These are phyloP conservation scores for Nitzschia putrida DNA, from an alignment of 108 stramenopile species.

Conservation along the genomic window DNA sequence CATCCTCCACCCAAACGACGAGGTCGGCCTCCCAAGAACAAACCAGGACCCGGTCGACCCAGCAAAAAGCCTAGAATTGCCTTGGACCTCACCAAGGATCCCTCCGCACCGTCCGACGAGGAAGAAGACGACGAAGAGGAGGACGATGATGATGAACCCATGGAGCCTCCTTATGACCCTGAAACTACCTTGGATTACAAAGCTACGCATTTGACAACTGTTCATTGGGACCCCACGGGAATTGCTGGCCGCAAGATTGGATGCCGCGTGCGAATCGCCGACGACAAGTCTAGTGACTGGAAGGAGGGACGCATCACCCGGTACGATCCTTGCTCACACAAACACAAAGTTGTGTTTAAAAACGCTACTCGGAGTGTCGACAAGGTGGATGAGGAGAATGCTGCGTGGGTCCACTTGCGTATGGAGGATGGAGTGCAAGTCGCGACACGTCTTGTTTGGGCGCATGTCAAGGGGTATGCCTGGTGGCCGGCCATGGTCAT, in stretches of 20 bases:
- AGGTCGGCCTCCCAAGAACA: constrained; percentile 22
- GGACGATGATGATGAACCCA: constrained; percentile 32
- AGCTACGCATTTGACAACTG: constrained; percentile 36
- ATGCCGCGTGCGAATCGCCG: constrained; percentile 46
- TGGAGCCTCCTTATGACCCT: constrained; percentile 44
- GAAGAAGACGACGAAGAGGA: constrained; percentile 28
- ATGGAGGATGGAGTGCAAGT: constrained; percentile 53
- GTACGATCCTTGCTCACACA: constrained; percentile 65
- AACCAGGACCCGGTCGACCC: neutral
- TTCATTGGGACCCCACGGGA: constrained; percentile 63
- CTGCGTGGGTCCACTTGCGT: constrained; percentile 49
- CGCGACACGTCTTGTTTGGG: constrained; percentile 63
- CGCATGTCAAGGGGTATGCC: constrained; percentile 72
- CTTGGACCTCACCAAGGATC: constrained; percentile 30
- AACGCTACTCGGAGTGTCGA: constrained; percentile 24
- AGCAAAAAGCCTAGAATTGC: constrained; percentile 28
- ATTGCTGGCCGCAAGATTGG: constrained; percentile 49
- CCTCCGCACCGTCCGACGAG: neutral
- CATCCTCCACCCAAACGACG: constrained; percentile 30
- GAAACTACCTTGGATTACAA: constrained; percentile 42
- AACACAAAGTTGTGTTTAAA: constrained; percentile 58
- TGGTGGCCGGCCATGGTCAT: constrained; percentile 80
- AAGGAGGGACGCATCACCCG: constrained; percentile 57
- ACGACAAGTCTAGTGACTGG: constrained; percentile 47
- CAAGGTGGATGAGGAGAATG: constrained; percentile 37